phyloP scores from a whole-genome alignment of 2,329 filamentous ascomycete genomes.

The Sporothrix phasma region DNA sequence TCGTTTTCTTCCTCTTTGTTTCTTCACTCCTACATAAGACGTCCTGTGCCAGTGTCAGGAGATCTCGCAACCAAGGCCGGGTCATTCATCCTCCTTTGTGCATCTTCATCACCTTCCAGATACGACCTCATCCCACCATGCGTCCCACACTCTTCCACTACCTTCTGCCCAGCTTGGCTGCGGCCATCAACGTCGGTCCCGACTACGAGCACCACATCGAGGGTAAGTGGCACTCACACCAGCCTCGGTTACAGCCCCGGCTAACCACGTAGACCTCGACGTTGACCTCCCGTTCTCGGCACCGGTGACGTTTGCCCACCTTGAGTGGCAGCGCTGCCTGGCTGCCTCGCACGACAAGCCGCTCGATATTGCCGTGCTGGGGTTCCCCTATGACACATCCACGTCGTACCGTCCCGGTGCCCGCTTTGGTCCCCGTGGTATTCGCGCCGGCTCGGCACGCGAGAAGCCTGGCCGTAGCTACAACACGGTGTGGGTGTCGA shows the following conservation, averaged over 20 bases:
- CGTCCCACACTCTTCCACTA: neutral
- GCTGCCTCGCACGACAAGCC: constrained; percentile 11
- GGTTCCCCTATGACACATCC: constrained; percentile 19
- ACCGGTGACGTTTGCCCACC: constrained; percentile 17
- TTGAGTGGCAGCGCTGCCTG: constrained; percentile 17
- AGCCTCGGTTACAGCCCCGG: neutral
- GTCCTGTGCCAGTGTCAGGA: no score
- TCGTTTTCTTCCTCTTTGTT: no score
- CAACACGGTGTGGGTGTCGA: constrained; percentile 16
- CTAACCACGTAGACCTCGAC: constrained; percentile 12
- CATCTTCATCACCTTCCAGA: neutral
- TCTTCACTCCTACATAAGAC: no score
- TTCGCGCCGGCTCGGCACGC: constrained; percentile 17
- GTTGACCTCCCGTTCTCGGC: constrained; percentile 15
- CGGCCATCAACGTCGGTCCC: neutral
- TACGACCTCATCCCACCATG: neutral
- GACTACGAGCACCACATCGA: neutral
- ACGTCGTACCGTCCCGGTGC: constrained; percentile 18
- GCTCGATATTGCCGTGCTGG: constrained; percentile 17
- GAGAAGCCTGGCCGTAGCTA: constrained; percentile 17
- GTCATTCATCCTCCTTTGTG: neutral
- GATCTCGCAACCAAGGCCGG: neutral
- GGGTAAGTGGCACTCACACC: neutral
- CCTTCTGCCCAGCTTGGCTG: neutral
- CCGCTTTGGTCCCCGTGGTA: constrained; percentile 18